Base-by-base conservation (phyloP, 2,329 filamentous ascomycete species). In the Botrytis squamosa region DNA sequence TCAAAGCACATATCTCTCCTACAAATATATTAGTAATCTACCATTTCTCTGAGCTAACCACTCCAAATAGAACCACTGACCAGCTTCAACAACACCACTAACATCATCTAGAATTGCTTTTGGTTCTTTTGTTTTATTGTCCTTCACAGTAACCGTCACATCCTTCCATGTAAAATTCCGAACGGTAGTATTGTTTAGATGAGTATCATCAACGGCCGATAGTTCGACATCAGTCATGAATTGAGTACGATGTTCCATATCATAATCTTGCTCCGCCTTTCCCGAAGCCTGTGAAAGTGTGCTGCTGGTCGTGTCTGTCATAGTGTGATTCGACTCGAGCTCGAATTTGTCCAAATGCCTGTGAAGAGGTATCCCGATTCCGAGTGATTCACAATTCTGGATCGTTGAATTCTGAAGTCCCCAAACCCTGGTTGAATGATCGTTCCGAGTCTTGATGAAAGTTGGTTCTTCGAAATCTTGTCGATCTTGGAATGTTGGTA, bases 1-100 rank as follows among this genome's bases (percentile, higher is more conserved):
- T 95, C 64, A 97, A 83, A 57, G 93, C 94, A 75, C 93, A 87
- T 60, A 95, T 84, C 79, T 94, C 90, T 44, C 92, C 93, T 86
- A 79, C 44, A 70, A 70, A 52, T 25, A 64, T 16, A 74, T 72
- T 29, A 68, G 44, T 71, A 5, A 44, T 67, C 63, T 70, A 6
- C 44, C 38, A 4, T 52, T 62, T 38, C 33, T 73, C 36, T 25
- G 29, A 33, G 14, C 44, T 18, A 64, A 44, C 33, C 18, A 8
- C 25, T 12, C 44, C 55, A 12, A 72, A 10, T 25, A 25, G 25
- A 7, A 66, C 4, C 70, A 77, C 78, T 67, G 76, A 88, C 89
- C 90, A 46, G 91, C 90, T 80, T 89, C 84, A 63, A 92, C 88
- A 69, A 89, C 82, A 18, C 92, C 92, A 78, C 87, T 86, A 66